Evolutionary conservation across 306 rosid species (phyloP), one percentile per base, ranked within the genome.

Genomic region (Cyclanthera cordifolia): DNA sequence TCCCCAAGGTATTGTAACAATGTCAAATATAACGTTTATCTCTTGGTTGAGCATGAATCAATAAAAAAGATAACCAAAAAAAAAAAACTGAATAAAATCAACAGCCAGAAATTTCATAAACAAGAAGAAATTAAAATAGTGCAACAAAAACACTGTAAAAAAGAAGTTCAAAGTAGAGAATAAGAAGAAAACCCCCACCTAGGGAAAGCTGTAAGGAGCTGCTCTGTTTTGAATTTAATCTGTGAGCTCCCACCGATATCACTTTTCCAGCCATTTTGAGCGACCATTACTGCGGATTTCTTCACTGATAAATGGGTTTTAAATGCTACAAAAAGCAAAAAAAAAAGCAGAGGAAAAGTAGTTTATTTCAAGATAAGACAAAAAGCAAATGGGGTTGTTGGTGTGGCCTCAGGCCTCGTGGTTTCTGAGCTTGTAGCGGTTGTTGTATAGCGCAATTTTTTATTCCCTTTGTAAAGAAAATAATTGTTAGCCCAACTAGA

Each of bases 201-300:
- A 84, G 75, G 20, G 86, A 80, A 48, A 87, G 82, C 11, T 16
- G 73, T 43, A 61, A 6, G 14, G 91, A 76, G 60, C 8, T 43
- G 67, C 68, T 30, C 64, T 84, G 83, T 69, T 75, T 80, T 8
- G 90, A 54, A 67, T 79, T 87, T 34, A n/a, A n/a, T n/a, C n/a
- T n/a, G n/a, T n/a, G n/a, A n/a, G n/a, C n/a, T n/a, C n/a, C n/a
- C n/a, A n/a, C n/a, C n/a, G n/a, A n/a, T n/a, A n/a, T 87, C 17
- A 71, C 72, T 53, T 78, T 82, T 17, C 79, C 70, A 23, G 87
- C 91, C 94, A 88, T 88, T 54, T 41, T 27, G 30, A 20, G 5
- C 70, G 10, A 39, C 28, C 28, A 56, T 27, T 56, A 14, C 39
- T 27, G 17, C 61, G 19, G 61, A 55, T 21, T 53, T 1, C 10